Evolutionary conservation across 768 basidiomycete genomes (phyloP).

Genomic region (Termitomyces sp.): DNA sequence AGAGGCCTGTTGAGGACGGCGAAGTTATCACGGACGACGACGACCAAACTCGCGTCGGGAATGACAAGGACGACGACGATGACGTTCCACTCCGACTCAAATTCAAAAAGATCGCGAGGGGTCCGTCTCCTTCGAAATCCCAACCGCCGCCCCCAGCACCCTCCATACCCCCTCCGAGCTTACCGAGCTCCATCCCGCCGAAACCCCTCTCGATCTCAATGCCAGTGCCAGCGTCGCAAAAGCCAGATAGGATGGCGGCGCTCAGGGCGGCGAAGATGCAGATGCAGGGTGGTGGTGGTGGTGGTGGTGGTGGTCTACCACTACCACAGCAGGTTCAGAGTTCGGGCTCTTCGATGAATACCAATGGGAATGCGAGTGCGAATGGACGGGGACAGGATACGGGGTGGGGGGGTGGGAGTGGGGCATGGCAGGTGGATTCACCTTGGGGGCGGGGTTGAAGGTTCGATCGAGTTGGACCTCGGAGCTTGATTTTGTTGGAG

Average conservation of each 20-base stretch:
- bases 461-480: not conserved
- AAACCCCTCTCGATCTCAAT: not conserved
- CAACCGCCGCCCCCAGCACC: not conserved
- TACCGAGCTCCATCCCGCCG: not conserved
- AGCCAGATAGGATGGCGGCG: constrained; percentile 12
- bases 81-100: not conserved
- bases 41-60: not conserved
- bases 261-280: constrained; percentile 12
- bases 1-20: not conserved
- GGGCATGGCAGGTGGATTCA: not conserved
- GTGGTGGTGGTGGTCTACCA: not conserved
- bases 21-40: not conserved
- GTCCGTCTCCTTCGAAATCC: not conserved
- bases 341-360: not conserved
- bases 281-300: not conserved
- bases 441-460: not conserved
- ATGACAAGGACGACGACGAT: not conserved
- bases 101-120: not conserved
- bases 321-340: not conserved
- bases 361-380: not conserved
- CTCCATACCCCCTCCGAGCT: not conserved
- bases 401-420: not conserved
- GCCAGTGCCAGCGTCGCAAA: not conserved
- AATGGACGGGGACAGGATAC: not conserved
- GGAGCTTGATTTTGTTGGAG: no score